Evolutionary conservation across 148 eudicot species (phyloP).

Genomic region (Chenopodium quinoa): DNA sequence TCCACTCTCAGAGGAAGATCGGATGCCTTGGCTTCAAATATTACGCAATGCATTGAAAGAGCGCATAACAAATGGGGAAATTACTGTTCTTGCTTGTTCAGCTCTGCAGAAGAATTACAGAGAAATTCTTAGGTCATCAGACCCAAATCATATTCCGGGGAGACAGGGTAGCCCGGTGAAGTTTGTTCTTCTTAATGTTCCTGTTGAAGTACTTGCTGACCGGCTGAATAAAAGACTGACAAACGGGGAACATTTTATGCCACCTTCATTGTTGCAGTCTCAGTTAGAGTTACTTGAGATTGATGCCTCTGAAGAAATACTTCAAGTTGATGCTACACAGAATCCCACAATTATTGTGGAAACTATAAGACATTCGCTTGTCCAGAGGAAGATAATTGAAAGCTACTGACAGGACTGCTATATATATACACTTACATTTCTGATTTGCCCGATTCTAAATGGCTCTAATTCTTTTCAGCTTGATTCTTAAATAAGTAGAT

Average conservation of each 20-base stretch:
- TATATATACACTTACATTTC: neutral
- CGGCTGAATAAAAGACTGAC: conserved; percentile 62
- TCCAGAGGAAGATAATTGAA: neutral
- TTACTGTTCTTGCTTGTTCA: conserved; percentile 75
- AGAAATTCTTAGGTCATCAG: conserved; percentile 62
- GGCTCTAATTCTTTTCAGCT: neutral
- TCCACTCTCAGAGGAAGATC: conserved; percentile 81
- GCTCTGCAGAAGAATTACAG: conserved; percentile 70
- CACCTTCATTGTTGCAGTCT: conserved; percentile 67
- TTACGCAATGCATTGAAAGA: conserved; percentile 47
- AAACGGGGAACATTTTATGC: conserved; percentile 85
- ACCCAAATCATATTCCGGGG: conserved; percentile 43
- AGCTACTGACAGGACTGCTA: neutral
- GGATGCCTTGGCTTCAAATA: conserved; percentile 80
- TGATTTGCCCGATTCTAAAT: neutral
- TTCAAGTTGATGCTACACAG: conserved; percentile 69
- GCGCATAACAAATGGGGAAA: conserved; percentile 35
- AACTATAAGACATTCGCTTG: conserved; percentile 28
- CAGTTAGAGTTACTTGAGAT: conserved; percentile 74
- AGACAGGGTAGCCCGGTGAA: conserved; percentile 35
- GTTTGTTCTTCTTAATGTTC: conserved; percentile 68
- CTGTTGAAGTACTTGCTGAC: conserved; percentile 54
- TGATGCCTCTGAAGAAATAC: conserved; percentile 71
- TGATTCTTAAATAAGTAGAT: neutral
- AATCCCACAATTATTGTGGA: conserved; percentile 45